Evolutionary conservation across 805 yeast genomes (phyloP).

Genomic region (Peterozyma xylosa): DNA sequence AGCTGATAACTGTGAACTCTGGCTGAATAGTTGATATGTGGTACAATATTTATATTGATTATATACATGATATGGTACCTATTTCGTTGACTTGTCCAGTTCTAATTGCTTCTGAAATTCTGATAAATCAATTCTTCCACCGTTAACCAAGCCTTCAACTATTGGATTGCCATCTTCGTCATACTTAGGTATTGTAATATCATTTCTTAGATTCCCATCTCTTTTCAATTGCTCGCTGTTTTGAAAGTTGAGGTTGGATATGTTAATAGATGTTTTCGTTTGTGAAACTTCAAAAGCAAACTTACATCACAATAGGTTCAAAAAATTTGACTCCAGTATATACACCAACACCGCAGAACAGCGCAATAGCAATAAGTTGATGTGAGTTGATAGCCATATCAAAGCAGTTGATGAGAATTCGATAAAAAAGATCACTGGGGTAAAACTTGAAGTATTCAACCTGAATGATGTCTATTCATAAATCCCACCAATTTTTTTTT

Average conservation of each 20-base stretch:
- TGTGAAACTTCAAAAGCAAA: slow-evolving; percentile 10
- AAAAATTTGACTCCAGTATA: slow-evolving; percentile 57
- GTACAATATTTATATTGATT: too few relatives aligned
- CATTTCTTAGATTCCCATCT: slow-evolving; percentile 59
- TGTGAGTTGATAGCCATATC: slow-evolving; percentile 11
- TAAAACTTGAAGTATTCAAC: neutral
- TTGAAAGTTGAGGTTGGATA: neutral
- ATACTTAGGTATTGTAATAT: slow-evolving; percentile 48
- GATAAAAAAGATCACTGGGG: too few relatives aligned
- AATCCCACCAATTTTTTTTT: neutral
- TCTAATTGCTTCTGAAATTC: too few relatives aligned
- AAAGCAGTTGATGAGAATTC: too few relatives aligned
- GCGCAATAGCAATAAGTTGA: slow-evolving; percentile 16
- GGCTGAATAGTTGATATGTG: too few relatives aligned
- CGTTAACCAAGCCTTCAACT: slow-evolving; percentile 5
- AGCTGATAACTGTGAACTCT: too few relatives aligned
- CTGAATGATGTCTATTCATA: neutral
- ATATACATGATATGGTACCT: too few relatives aligned
- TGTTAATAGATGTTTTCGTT: neutral
- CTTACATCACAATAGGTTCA: slow-evolving; percentile 65
- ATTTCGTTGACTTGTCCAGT: too few relatives aligned
- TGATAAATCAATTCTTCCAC: too few relatives aligned
- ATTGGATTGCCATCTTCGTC: slow-evolving; percentile 34
- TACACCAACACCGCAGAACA: slow-evolving; percentile 29
- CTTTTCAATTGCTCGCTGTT: slow-evolving; percentile 51